Base-by-base conservation (phyloP, 345 rosid species). In the Aquilaria malaccensis region DNA sequence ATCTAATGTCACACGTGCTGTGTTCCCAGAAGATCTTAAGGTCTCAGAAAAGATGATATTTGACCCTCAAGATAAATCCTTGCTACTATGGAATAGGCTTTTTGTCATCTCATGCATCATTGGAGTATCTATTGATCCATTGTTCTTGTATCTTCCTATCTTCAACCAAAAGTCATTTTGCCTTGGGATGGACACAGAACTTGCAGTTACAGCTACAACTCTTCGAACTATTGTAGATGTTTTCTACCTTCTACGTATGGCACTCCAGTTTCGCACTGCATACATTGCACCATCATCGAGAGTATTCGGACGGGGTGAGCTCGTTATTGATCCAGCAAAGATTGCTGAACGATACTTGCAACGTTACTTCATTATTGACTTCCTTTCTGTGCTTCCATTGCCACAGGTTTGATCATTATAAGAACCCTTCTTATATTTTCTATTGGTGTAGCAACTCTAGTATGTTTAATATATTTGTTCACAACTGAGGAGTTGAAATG, bases 231-330 rank as follows among this genome's bases (percentile, higher is more conserved):
- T 70, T 22, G 66, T 85, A 2, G 95, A 90, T 70, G 76, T 60
- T 55, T 83, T 90, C 71, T 83, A 85, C 70, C 81, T 85, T 13
- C 61, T 78, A 52, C 84, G 93, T 13, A 80, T 90, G 81, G 83
- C 77, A 62, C 80, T 90, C 51, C 97, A 90, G 70, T 90, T 90
- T 61, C 83, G 88, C 7, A 90, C 92, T 22, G 95, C 95, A 9
- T 90, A 76, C 55, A 80, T 87, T 59, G 97, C 97, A 22, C 97
- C 95, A 11, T 90, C 97, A 2, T 90, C 97, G 2, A 74, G 97
- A 37, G 97, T 90, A n/a, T 90, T 90, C 41, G 97, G 97, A 33
- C 79, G 97, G 22, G 97, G 97, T 59, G 97, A 90, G 74, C 95
- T 90, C 59, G 97, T 90, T n/a, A 88, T 87, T 15, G 93, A 87